A percentile compares a stretch with the other conserved stretches of the same genome.
Conservation (phyloP, 441 rosid genomes). For the Capsella rubella region DNA sequence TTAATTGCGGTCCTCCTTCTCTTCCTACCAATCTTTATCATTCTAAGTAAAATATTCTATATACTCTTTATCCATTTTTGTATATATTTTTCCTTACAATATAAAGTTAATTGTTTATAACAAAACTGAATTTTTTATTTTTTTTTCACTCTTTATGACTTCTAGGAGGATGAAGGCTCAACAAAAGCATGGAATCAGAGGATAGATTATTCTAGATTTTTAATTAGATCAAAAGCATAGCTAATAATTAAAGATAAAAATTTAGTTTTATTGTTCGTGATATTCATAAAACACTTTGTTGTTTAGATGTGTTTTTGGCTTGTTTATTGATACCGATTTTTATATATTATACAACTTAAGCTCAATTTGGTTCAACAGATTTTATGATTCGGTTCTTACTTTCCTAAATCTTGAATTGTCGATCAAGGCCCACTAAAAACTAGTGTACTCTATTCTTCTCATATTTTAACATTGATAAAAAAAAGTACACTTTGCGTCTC, state of each 20-base stretch:
- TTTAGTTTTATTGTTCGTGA: neutral
- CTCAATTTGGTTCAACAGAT: neutral
- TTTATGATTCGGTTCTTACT: neutral
- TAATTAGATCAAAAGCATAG: neutral
- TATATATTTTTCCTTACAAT: neutral
- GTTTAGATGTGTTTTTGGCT: constrained; percentile 12
- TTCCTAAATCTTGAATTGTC: too few species aligned
- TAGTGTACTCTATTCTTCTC: too few species aligned
- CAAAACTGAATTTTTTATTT: neutral
- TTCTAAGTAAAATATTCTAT: constrained; percentile 6
- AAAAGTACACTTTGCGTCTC: too few species aligned
- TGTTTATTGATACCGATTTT: neutral
- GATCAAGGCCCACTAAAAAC: too few species aligned
- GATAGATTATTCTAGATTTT: neutral
- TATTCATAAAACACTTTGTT: neutral
- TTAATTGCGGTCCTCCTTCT: constrained; percentile 22
- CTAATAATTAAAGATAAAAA: neutral
- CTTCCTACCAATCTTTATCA: neutral
- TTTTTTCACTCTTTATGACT: neutral
- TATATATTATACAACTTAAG: neutral
- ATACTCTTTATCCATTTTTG: neutral
- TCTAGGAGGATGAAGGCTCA: constrained; percentile 27
- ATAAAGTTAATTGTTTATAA: neutral
- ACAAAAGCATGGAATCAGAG: constrained; percentile 1
- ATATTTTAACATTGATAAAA: too few species aligned